Evolutionary conservation across 2,329 filamentous ascomycete genomes (phyloP), one percentile per base, ranked within the genome.

Genomic region (Chrysoporthe cubensis): DNA sequence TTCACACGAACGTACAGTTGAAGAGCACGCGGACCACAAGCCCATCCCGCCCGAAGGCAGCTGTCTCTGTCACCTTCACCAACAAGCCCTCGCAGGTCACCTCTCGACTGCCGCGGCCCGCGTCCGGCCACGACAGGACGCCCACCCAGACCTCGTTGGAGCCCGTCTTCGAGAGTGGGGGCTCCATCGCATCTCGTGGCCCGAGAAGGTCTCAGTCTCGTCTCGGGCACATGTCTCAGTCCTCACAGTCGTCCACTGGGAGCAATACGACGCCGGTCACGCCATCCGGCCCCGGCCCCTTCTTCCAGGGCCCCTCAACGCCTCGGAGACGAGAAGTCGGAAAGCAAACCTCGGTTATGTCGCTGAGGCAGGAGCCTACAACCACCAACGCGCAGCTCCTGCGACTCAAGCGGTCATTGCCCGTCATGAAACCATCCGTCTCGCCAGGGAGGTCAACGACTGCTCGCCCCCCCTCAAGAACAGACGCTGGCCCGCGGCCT

Each of bases 1-100:
- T 97, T 21, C 96, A 98, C 77, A 93, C 92, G 71, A 97, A 99
- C 76, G 87, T 99, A 72, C 94, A 95, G 77, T 86, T 96, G 74
- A 97, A 96, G 79, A 87, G 90, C 71, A 82, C 88, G 70, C 85
- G 88, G 64, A 85, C 89, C 26, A 81, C 86, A 16, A 94, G 93
- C 72, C 91, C 93, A 59, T 85, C 87, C 32, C 87, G 92, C 70
- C 87, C 87, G 26, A 90, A 90, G 76, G 88, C 92, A 21, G 90
- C 93, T 13, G 91, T 96, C 40, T 95, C 94, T 14, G 84, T 98
- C 70, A 97, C 94, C 7, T 98, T 98, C 76, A 96, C 93, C 60
- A 96, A 92, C 79, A 94, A 94, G 75, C 81, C 87, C n/a, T 75
- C 82, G 34, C 76, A 81, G 37, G 74, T 79, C 5, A 72, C 75